These are phyloP conservation scores for Ustilago nuda DNA, from an alignment of 1,284 basidiomycete species.

Conservation along the genomic window DNA sequence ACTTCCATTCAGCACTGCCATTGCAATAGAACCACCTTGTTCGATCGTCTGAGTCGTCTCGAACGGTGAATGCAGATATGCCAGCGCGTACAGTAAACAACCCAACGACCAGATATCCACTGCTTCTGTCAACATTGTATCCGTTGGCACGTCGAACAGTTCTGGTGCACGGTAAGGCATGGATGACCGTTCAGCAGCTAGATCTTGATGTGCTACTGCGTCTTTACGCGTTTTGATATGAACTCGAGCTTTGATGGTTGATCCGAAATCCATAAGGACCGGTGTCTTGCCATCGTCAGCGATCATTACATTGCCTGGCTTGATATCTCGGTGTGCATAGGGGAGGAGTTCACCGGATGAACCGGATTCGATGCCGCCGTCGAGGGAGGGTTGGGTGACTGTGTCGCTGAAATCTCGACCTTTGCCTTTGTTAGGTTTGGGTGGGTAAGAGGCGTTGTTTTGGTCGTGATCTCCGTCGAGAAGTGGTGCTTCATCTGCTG, in stretches of 20 bases:
- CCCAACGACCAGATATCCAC: slow-evolving; percentile 70
- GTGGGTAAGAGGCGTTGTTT: slow-evolving; percentile 50
- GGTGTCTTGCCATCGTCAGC: slow-evolving; percentile 81
- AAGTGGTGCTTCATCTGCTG: slow-evolving; percentile 38
- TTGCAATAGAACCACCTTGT: slow-evolving; percentile 68
- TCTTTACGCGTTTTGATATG: slow-evolving; percentile 82
- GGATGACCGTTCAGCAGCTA: slow-evolving; percentile 65
- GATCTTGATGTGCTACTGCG: slow-evolving; percentile 72
- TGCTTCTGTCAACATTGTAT: slow-evolving; percentile 62
- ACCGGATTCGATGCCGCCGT: slow-evolving; percentile 71
- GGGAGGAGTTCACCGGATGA: slow-evolving; percentile 73
- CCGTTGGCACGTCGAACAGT: slow-evolving; percentile 69
- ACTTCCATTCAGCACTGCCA: slow-evolving; percentile 67
- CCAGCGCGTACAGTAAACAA: slow-evolving; percentile 64
- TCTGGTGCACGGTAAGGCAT: slow-evolving; percentile 70
- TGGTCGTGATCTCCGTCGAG: slow-evolving; percentile 72
- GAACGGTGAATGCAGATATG: slow-evolving; percentile 69
- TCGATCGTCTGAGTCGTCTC: slow-evolving; percentile 68
- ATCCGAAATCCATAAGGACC: slow-evolving; percentile 98
- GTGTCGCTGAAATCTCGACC: slow-evolving; percentile 28
- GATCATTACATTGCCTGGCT: slow-evolving; percentile 96
- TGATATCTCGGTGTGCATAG: slow-evolving; percentile 96
- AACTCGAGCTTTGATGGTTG: slow-evolving; percentile 82
- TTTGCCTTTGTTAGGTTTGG: slow-evolving; percentile 52
- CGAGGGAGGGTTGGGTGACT: slow-evolving; percentile 50